Percentiles rank a stretch among this genome's conserved stretches.
These are phyloP conservation scores for Taxillus chinensis DNA, from an alignment of 164 flowering plant genomes.

Conservation along the genomic window DNA sequence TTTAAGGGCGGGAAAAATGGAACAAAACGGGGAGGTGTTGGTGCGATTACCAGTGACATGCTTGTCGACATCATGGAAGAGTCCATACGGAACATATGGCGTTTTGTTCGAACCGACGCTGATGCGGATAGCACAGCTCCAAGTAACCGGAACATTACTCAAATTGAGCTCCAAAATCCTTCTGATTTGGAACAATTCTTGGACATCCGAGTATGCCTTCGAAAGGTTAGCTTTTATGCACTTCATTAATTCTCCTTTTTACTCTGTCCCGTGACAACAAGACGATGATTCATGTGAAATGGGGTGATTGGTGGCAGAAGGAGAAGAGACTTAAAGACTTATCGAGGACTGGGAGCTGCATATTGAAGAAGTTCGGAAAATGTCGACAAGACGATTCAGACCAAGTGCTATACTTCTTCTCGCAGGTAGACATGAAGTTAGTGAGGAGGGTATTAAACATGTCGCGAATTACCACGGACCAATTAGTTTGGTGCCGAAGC, in stretches of 20 bases:
- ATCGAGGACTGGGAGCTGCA: conserved; percentile 3
- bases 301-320: not conserved
- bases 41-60: not conserved
- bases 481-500: not conserved
- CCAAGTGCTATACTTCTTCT: conserved; percentile 1
- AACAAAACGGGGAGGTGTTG: not conserved
- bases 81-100: not conserved
- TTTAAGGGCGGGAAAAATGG: not conserved
- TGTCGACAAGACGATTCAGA: not conserved
- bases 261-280: too few species aligned
- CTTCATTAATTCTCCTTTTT: not conserved
- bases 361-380: not conserved
- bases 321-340: not conserved
- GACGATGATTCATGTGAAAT: not conserved
- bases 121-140: not conserved
- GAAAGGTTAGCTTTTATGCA: not conserved
- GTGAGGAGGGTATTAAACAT: conserved; percentile 1
- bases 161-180: not conserved
- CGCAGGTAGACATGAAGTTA: conserved; percentile 2
- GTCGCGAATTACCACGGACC: not conserved
- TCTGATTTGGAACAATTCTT: not conserved
- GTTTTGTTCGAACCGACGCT: not conserved
- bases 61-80: conserved; percentile 5
- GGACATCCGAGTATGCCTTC: not conserved
- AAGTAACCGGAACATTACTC: not conserved